Percentiles rank a stretch among this genome's conserved stretches.
Conservation (phyloP, 2,329 filamentous ascomycete genomes). For the Septoria petroselini region DNA sequence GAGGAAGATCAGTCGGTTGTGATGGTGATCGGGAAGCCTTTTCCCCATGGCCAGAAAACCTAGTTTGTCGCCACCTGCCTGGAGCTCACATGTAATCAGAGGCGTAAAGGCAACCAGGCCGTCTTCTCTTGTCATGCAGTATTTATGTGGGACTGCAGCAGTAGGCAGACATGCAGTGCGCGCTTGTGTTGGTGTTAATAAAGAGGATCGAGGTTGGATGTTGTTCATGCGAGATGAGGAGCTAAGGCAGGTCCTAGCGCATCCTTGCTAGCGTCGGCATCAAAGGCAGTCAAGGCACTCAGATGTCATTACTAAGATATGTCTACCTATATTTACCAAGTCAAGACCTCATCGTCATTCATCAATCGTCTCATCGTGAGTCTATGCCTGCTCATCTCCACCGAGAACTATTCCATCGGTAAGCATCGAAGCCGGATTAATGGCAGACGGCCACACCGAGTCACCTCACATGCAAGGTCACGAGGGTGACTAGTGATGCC, state of each 20-base stretch:
- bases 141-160: neutral
- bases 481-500: neutral
- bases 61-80: conserved; percentile 18
- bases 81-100: neutral
- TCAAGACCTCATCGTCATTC: neutral
- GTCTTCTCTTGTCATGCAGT: neutral
- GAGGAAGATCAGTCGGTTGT: conserved; percentile 14
- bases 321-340: neutral
- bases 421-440: too few relatives aligned
- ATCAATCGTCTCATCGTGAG: conserved; percentile 5
- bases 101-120: neutral
- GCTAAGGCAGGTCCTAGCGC: conserved; percentile 9
- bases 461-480: neutral
- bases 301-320: too few relatives aligned
- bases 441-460: neutral
- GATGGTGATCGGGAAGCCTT: conserved; percentile 13
- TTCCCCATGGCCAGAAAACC: conserved; percentile 17
- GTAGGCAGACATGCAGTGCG: conserved; percentile 8
- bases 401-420: too few relatives aligned
- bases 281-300: neutral
- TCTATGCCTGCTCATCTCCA: neutral
- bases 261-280: conserved; percentile 3
- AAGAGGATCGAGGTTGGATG: conserved; percentile 4
- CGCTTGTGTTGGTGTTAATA: neutral
- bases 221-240: neutral